phyloP scores from a whole-genome alignment of 2,329 filamentous ascomycete genomes.

The Plenodomus biglobosus region DNA sequence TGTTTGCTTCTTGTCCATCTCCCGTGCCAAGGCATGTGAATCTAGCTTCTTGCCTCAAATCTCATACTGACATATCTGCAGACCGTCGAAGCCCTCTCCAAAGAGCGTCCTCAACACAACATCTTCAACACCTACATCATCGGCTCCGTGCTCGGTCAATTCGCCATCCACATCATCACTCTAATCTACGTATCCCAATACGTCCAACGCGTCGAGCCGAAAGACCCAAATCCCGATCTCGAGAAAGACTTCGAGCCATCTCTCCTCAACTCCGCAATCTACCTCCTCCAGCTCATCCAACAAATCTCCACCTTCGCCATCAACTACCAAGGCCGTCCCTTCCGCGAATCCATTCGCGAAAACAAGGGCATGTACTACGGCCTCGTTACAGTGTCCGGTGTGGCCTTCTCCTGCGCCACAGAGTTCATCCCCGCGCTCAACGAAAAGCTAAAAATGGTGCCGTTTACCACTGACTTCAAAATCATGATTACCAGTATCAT shows the following conservation, averaged over 20 bases:
- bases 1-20: constrained; percentile 97
- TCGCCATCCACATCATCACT: constrained; percentile 91
- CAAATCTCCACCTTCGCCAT: constrained; percentile 99
- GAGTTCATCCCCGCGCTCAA: constrained; percentile 97
- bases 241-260: constrained; percentile 94
- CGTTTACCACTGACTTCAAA: constrained; percentile 89
- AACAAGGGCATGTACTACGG: constrained; percentile 99
- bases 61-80: constrained; percentile 40
- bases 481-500: constrained; percentile 79
- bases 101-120: constrained; percentile 95
- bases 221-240: constrained; percentile 71
- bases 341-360: constrained; percentile 92
- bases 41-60: not conserved
- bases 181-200: constrained; percentile 91
- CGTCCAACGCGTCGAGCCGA: constrained; percentile 80
- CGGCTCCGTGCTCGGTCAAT: constrained; percentile 93
- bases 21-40: constrained; percentile 73
- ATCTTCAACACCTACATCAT: constrained; percentile 99
- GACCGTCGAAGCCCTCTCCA: constrained; percentile 91
- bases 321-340: constrained; percentile 98
- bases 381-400: constrained; percentile 81
- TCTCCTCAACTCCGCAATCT: constrained; percentile 93
- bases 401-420: constrained; percentile 92
- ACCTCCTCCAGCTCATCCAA: constrained; percentile 95
- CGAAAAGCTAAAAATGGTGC: constrained; percentile 86